phyloP scores from a whole-genome alignment of 2,329 filamentous ascomycete species.

The Trichoderma sp. region DNA sequence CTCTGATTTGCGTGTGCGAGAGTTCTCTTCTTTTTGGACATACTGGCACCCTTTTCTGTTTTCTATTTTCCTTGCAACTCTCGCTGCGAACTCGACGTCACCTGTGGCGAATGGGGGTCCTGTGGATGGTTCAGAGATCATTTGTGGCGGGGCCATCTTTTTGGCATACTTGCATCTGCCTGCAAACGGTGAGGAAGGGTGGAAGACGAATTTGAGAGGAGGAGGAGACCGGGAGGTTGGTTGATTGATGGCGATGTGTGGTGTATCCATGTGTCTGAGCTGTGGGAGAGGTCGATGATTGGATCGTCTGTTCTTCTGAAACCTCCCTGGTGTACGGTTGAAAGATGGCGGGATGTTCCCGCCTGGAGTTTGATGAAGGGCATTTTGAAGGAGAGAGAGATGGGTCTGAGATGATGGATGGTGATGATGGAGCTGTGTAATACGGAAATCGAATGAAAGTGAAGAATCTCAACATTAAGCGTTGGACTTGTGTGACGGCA shows the following conservation, averaged over 20 bases:
- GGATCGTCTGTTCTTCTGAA: slow-evolving; percentile 8
- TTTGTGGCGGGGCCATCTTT: not conserved
- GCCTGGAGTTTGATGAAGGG: slow-evolving; percentile 10
- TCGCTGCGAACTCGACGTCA: not conserved
- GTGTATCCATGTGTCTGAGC: not conserved
- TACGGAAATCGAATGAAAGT: slow-evolving; percentile 22
- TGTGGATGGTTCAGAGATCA: not conserved
- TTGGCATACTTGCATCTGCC: not conserved
- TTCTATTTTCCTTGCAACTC: not conserved
- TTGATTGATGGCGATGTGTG: slow-evolving; percentile 2
- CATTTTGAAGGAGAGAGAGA: not conserved
- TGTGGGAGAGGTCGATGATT: slow-evolving; percentile 3
- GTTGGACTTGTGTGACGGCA: not conserved
- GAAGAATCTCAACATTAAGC: slow-evolving; percentile 14
- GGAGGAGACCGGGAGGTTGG: slow-evolving; percentile 1
- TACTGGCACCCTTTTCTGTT: slow-evolving; percentile 5
- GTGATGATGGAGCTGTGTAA: slow-evolving; percentile 10
- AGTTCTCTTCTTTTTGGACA: slow-evolving; percentile 23
- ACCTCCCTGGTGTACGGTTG: not conserved
- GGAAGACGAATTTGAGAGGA: not conserved
- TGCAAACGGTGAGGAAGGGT: not conserved
- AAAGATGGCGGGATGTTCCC: not conserved
- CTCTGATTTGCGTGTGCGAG: slow-evolving; percentile 9
- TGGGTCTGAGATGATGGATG: not conserved
- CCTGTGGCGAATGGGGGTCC: not conserved